Base-by-base conservation (phyloP, 345 rosid genomes). In the Physaria fendleri region DNA sequence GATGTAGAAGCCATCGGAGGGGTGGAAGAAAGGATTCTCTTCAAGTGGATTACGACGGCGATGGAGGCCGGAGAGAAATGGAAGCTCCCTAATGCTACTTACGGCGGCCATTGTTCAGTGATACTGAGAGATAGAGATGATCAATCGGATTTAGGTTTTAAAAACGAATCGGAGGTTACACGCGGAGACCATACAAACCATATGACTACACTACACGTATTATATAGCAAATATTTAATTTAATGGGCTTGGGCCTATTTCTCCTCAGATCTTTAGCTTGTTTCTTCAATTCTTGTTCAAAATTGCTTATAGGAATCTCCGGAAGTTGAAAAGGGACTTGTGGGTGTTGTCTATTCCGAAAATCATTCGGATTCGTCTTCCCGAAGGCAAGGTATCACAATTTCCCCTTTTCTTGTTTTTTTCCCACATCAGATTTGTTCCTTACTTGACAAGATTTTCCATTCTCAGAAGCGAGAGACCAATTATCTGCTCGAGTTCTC, bases 401-500 rank as follows among this genome's bases (percentile, higher is more conserved):
- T 21, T 29, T 25, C 10, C 18, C 6, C 12, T 18, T 27, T 66
- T 46, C 35, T 8, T 59, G n/a, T 49, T 40, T 21, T 9, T 3
- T 57, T 21, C 6, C 12, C 5, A n/a, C n/a, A n/a, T n/a, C n/a
- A n/a, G n/a, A n/a, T n/a, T n/a, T n/a, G n/a, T 16, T 13, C 39
- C 25, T 22, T 2, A 2, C 15, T 38, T 8, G 28, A 59, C 57
- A 60, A 52, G 70, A 69, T 78, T 73, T 50, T 34, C 37, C 46
- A 18, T 39, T 61, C n/a, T 13, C 64, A 57, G 90, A 73, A 21
- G 24, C 68, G 1, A 61, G 66, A 64, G 93, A 89, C 71, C 94
- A 85, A 62, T 72, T 76, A 46, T 79, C 84, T 71, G 74, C 94
- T 35, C 78, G 97, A 53, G 88, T 83, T 37, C 80, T 93, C 56